phyloP scores from a whole-genome alignment of 2,329 filamentous ascomycete genomes.

The Fusarium luffae region DNA sequence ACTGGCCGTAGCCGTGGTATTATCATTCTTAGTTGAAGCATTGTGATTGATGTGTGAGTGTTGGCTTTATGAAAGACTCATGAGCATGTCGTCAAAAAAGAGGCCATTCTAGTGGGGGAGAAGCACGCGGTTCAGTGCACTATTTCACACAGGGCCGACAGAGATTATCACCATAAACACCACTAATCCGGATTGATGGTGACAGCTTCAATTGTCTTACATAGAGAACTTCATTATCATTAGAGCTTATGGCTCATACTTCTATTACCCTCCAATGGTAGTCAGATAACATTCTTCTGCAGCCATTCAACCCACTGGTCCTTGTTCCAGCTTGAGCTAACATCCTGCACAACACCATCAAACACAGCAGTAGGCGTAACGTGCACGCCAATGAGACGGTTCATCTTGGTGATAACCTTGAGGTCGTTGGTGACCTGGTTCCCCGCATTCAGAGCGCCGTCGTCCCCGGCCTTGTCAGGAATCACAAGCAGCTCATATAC shows the following conservation, averaged over 20 bases:
- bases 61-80: slow-evolving; percentile 8
- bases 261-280: not conserved
- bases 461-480: slow-evolving; percentile 71
- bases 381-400: slow-evolving; percentile 83
- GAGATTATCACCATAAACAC: slow-evolving; percentile 7
- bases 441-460: slow-evolving; percentile 79
- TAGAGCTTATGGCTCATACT: slow-evolving; percentile 16
- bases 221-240: slow-evolving; percentile 2
- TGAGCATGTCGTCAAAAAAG: slow-evolving; percentile 27
- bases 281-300: slow-evolving; percentile 62
- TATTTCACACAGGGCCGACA: slow-evolving; percentile 5
- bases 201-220: slow-evolving; percentile 17
- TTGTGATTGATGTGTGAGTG: slow-evolving; percentile 18
- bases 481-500: slow-evolving; percentile 78
- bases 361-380: slow-evolving; percentile 92
- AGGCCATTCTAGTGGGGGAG: slow-evolving; percentile 17
- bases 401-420: slow-evolving; percentile 84
- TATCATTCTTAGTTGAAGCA: slow-evolving; percentile 39
- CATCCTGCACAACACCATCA: slow-evolving; percentile 84
- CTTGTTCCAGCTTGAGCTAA: slow-evolving; percentile 80
- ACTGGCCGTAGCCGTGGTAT: slow-evolving; percentile 35
- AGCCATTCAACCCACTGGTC: slow-evolving; percentile 91
- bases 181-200: not conserved
- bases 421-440: slow-evolving; percentile 87
- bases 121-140: not conserved